Evolutionary conservation across 805 yeast species (phyloP).

Genomic region (Lipomyces yamadae): DNA sequence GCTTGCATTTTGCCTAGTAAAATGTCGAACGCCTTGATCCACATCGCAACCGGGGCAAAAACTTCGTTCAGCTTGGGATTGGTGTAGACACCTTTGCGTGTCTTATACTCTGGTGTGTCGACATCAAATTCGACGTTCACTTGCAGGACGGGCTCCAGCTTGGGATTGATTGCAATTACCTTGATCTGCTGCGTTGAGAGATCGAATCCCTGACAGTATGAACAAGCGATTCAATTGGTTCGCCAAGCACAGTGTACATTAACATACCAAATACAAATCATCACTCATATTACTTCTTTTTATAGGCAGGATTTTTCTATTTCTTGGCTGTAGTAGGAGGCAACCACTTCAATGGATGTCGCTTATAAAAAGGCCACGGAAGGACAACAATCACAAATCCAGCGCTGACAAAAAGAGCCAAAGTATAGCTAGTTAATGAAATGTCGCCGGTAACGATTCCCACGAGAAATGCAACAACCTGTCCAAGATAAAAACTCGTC

Average conservation of each 20-base stretch:
- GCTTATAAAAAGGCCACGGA: constrained; percentile 61
- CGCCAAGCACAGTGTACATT: not conserved
- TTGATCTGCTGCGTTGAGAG: constrained; percentile 89
- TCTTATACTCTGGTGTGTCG: constrained; percentile 62
- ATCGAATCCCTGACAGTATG: constrained; percentile 66
- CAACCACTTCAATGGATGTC: constrained; percentile 57
- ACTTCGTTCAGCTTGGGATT: constrained; percentile 63
- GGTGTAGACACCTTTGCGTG: constrained; percentile 73
- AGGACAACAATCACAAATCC: constrained; percentile 55
- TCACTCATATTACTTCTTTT: constrained; percentile 31
- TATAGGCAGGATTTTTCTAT: not conserved
- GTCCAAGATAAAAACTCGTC: not conserved
- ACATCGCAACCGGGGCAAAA: constrained; percentile 83
- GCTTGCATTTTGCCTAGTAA: constrained; percentile 57
- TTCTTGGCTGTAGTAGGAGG: constrained; percentile 28
- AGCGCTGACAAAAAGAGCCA: constrained; percentile 47
- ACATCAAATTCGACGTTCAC: constrained; percentile 74
- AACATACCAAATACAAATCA: constrained; percentile 23
- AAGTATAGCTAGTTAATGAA: constrained; percentile 47
- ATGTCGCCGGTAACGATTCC: constrained; percentile 59
- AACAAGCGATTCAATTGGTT: not conserved
- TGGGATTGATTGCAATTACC: constrained; percentile 64
- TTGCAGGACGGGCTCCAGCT: constrained; percentile 58
- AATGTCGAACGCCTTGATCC: constrained; percentile 81
- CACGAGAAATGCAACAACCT: constrained; percentile 50